Base-by-base conservation (phyloP, 2,329 filamentous ascomycete genomes). In the Penicillium sp. region DNA sequence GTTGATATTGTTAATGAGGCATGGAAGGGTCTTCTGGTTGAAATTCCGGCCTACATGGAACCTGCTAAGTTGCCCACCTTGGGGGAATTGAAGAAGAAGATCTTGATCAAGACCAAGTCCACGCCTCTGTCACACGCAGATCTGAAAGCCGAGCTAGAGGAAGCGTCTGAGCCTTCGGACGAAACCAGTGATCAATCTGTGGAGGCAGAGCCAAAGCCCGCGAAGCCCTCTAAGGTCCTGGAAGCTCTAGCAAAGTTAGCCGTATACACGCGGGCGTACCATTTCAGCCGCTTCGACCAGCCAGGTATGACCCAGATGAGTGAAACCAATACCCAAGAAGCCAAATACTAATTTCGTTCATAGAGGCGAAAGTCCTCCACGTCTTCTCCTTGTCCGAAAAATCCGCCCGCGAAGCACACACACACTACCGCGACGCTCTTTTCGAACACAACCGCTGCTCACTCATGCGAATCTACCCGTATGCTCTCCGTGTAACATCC, bases 1-100 rank as follows among this genome's bases (percentile, higher is more conserved):
- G 92, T 96, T 11, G 84, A 89, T 53, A 96, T 97, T 60, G 97
- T 99, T 89, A 86, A 86, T 61, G 86, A 96, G 63, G 88, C 90
- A 60, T 99, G 92, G 92, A 83, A 82, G 40, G 86, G 84, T 0
- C 76, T 89, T 65, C 79, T 97, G 6, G 79, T 97, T 11, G 86
- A 90, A 76, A 35, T 81, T 75, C 79, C 64, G 77, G 78, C 62
- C 70, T 86, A 89, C 77, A 37, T 79, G 75, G 78, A 63, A 79
- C 77, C 61, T 14, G 60, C 78, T 8, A 64, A 72, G 5, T 82
- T 93, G 25, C 88, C 90, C 0, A 82, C 85, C 29, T 85, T 96
- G 0, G 84, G 84, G 14, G 85, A 91, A 12, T 75, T 97, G 49
- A 82, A 82, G 50, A 82, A 85, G 53, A 96, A 93, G 73, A 97